Evolutionary conservation across 805 yeast species (phyloP).

Genomic region (Scheffersomyces lignosus): DNA sequence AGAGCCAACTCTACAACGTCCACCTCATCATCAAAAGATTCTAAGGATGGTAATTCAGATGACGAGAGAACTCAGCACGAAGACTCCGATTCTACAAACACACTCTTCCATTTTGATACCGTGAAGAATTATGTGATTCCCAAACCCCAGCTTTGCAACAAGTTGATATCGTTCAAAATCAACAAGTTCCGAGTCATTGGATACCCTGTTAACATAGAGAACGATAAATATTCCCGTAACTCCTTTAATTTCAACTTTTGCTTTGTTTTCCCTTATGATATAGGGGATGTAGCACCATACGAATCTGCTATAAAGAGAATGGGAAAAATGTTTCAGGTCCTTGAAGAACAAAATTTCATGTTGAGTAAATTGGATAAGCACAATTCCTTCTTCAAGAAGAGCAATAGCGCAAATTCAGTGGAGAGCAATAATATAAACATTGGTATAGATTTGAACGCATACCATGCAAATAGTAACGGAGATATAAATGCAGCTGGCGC

Average conservation of each 20-base stretch:
- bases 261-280: slow-evolving; percentile 79
- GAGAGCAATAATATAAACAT: neutral
- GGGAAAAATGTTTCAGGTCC: slow-evolving; percentile 83
- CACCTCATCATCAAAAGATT: neutral
- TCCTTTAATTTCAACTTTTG: slow-evolving; percentile 92
- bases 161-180: slow-evolving; percentile 71
- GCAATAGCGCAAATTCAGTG: neutral
- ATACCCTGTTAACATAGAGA: slow-evolving; percentile 82
- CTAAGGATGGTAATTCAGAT: slow-evolving; percentile 7
- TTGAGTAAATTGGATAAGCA: slow-evolving; percentile 53
- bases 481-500: neutral
- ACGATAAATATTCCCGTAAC: slow-evolving; percentile 79
- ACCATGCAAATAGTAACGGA: neutral
- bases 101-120: slow-evolving; percentile 73
- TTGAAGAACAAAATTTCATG: slow-evolving; percentile 85
- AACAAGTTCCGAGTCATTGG: slow-evolving; percentile 75
- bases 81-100: slow-evolving; percentile 2
- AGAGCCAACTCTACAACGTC: neutral
- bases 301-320: slow-evolving; percentile 81
- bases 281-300: slow-evolving; percentile 76
- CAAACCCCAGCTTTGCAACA: slow-evolving; percentile 85
- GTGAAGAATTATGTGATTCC: slow-evolving; percentile 92
- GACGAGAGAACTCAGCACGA: slow-evolving; percentile 3
- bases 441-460: neutral
- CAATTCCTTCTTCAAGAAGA: slow-evolving; percentile 40